Conservation (phyloP, 2,329 filamentous ascomycete species). For the Dryadomyces quercivorus region DNA sequence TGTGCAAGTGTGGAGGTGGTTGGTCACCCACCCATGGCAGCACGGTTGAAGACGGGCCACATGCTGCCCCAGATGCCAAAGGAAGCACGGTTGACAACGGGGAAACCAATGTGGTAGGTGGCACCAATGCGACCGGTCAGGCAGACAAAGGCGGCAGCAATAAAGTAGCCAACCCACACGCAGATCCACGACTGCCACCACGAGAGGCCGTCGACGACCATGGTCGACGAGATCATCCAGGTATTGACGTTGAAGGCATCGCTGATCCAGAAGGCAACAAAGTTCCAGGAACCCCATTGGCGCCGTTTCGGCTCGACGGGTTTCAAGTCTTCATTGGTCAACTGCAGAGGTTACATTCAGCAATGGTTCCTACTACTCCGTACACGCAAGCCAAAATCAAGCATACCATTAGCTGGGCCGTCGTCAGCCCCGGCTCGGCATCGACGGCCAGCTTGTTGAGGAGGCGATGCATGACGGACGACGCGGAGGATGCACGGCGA, state of each 20-base stretch:
- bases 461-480: conserved; percentile 15
- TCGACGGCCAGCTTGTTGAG: conserved; percentile 57
- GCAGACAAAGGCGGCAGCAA: conserved; percentile 65
- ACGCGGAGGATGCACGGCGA: not conserved
- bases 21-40: conserved; percentile 20
- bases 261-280: conserved; percentile 77
- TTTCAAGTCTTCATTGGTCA: conserved; percentile 75
- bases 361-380: no score
- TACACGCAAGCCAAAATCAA: no score
- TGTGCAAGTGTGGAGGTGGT: no score
- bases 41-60: conserved; percentile 21
- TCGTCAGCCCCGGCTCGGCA: conserved; percentile 63
- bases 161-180: conserved; percentile 74
- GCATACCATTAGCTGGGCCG: conserved; percentile 63
- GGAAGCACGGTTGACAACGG: conserved; percentile 53
- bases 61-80: conserved; percentile 65
- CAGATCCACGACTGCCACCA: conserved; percentile 93
- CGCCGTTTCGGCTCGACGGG: conserved; percentile 67
- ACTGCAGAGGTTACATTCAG: conserved; percentile 27
- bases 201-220: conserved; percentile 64
- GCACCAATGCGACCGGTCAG: conserved; percentile 74
- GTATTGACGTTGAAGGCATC: conserved; percentile 85
- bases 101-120: conserved; percentile 80
- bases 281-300: conserved; percentile 80
- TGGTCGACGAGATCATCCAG: conserved; percentile 84